These are phyloP conservation scores for Cicer chorassanicum DNA, from an alignment of 306 rosid genomes.

Conservation along the genomic window DNA sequence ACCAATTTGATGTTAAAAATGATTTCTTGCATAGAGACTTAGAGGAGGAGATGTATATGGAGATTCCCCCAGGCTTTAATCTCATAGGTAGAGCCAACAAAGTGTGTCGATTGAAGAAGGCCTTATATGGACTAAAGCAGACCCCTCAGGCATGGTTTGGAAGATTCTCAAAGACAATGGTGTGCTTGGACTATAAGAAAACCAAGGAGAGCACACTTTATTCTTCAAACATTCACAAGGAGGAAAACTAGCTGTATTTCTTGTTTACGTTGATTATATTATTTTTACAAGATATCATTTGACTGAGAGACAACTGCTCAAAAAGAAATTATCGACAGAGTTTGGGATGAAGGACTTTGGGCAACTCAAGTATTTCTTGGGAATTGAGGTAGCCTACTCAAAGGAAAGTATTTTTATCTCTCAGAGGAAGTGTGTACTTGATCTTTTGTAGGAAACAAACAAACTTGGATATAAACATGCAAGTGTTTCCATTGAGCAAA, in stretches of 20 bases:
- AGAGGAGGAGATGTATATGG: not conserved
- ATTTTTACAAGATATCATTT: not conserved
- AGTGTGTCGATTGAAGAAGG: not conserved
- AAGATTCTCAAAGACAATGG: no score
- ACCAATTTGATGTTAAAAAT: not conserved
- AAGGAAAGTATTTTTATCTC: no score
- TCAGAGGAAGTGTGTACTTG: no score
- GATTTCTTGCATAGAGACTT: not conserved
- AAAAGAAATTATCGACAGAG: not conserved
- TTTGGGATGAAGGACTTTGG: no score
- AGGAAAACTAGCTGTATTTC: no score
- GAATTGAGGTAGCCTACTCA: no score
- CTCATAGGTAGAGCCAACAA: not conserved
- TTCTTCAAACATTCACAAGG: no score
- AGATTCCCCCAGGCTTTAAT: not conserved
- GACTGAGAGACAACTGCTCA: not conserved
- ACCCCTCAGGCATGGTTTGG: no score
- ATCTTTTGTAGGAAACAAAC: no score
- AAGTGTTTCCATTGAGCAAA: not conserved
- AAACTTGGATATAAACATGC: not conserved
- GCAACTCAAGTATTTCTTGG: no score
- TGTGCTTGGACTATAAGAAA: no score
- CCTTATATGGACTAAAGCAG: not conserved
- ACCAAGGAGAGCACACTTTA: no score
- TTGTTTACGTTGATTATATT: not conserved